A percentile compares a stretch with the other conserved stretches of the same genome.
Conservation (phyloP, 768 basidiomycete species). For the Boletus barrowsii region DNA sequence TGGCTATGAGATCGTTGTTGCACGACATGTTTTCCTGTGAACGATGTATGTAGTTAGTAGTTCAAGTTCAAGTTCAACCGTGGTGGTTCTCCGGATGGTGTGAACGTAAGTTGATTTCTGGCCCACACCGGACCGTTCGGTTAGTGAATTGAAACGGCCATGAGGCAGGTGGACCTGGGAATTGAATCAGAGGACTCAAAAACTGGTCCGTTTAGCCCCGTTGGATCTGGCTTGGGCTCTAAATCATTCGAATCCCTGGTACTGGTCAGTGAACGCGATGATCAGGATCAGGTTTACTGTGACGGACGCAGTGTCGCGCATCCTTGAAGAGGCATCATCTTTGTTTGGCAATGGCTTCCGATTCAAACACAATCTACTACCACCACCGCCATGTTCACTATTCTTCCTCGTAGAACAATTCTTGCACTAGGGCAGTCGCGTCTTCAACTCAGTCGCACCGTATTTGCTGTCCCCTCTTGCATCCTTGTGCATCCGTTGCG, state of each 20-base stretch:
- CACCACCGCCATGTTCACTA: conserved; percentile 10
- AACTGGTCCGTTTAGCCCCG: too few species aligned
- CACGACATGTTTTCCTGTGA: conserved; percentile 16
- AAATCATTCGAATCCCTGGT: background rate
- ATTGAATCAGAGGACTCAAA: background rate
- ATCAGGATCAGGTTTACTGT: background rate
- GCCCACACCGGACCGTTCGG: conserved; percentile 17
- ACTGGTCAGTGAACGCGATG: background rate
- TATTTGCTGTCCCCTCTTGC: background rate
- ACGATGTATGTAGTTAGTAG: conserved; percentile 10
- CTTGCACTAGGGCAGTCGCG: conserved; percentile 3
- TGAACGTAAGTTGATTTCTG: conserved; percentile 29
- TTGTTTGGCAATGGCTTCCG: conserved; percentile 14
- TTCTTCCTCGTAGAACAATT: background rate
- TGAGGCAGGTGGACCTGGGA: conserved; percentile 13
- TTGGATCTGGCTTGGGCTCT: too few species aligned
- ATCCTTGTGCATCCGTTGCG: background rate
- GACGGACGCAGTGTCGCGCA: background rate
- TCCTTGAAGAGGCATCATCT: background rate
- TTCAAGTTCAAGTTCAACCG: conserved; percentile 26
- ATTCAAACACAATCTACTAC: conserved; percentile 2
- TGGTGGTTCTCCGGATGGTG: conserved; percentile 3
- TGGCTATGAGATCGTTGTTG: conserved; percentile 11
- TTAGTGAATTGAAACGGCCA: conserved; percentile 7
- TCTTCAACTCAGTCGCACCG: background rate